Conservation (phyloP, 169 alveolate genomes). For the Cryptosporidium viatorum region DNA sequence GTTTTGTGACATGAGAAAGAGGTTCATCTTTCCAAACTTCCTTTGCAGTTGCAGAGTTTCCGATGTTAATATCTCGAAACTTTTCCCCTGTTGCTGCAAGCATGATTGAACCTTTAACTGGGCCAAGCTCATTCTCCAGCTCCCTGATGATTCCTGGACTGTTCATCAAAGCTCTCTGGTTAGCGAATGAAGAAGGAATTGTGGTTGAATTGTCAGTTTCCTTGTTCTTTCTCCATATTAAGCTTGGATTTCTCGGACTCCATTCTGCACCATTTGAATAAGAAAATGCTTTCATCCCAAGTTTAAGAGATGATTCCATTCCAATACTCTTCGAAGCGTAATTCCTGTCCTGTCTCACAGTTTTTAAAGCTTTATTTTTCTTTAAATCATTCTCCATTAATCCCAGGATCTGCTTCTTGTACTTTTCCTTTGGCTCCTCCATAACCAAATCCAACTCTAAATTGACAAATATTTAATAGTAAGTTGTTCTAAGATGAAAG, state of each 20-base stretch:
- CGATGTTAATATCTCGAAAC: slow-evolving; percentile 38
- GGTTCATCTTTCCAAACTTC: slow-evolving; percentile 76
- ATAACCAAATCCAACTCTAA: slow-evolving; percentile 30
- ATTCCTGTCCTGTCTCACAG: background rate
- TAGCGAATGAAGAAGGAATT: slow-evolving; percentile 31
- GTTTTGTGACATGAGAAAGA: background rate
- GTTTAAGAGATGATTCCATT: slow-evolving; percentile 12
- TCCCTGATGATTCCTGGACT: slow-evolving; percentile 60
- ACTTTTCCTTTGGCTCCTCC: slow-evolving; percentile 41
- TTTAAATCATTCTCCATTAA: background rate
- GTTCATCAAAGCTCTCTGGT: slow-evolving; percentile 54
- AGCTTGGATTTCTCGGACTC: slow-evolving; percentile 60
- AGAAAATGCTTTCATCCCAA: slow-evolving; percentile 33
- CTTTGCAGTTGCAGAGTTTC: slow-evolving; percentile 1
- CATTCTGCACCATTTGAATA: slow-evolving; percentile 69
- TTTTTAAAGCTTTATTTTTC: background rate
- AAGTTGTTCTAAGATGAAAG: background rate
- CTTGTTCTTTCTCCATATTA: slow-evolving; percentile 40
- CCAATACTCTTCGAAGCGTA: slow-evolving; percentile 23
- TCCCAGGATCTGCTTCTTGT: slow-evolving; percentile 30
- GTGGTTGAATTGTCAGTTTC: slow-evolving; percentile 47
- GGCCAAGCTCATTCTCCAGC: slow-evolving; percentile 45
- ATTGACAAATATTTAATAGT: background rate
- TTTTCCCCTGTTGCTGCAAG: slow-evolving; percentile 65
- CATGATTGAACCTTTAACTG: slow-evolving; percentile 36